Percentiles rank a stretch among this genome's conserved stretches.
Conservation (phyloP, 2,329 filamentous ascomycete genomes). For the Botrytis paeoniae region DNA sequence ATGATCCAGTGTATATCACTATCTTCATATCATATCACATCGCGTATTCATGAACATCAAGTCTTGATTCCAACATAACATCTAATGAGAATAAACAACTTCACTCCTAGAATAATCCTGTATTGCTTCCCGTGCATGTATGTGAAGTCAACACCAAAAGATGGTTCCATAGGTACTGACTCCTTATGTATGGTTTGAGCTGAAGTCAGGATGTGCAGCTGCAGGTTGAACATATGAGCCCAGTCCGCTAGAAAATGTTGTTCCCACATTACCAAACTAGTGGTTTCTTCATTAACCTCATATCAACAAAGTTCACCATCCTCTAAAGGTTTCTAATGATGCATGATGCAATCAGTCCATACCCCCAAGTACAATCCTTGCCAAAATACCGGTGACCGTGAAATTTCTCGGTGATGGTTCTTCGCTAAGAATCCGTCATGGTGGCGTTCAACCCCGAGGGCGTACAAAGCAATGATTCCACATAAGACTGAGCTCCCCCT, state of each 20-base stretch:
- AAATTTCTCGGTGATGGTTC: neutral
- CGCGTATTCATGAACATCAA: neutral
- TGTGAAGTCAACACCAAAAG: neutral
- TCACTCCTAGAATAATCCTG: neutral
- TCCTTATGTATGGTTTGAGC: neutral
- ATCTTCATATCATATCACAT: neutral
- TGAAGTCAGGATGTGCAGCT: neutral
- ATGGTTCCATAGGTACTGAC: neutral
- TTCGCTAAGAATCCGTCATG: neutral
- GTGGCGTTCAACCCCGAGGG: neutral
- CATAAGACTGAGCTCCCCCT: neutral
- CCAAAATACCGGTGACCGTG: neutral
- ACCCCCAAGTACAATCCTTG: neutral
- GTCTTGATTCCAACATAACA: neutral
- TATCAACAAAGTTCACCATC: neutral
- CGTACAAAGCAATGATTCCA: slow-evolving; percentile 2
- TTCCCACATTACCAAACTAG: neutral
- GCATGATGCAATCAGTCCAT: neutral
- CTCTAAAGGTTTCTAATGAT: neutral
- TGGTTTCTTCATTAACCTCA: neutral
- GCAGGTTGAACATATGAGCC: neutral
- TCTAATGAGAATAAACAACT: neutral
- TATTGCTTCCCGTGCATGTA: neutral
- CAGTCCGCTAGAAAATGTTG: neutral
- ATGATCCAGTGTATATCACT: neutral